A percentile compares a stretch with the other conserved stretches of the same genome.
phyloP scores from a whole-genome alignment of 306 rosid species.

The Corylus avellana region DNA sequence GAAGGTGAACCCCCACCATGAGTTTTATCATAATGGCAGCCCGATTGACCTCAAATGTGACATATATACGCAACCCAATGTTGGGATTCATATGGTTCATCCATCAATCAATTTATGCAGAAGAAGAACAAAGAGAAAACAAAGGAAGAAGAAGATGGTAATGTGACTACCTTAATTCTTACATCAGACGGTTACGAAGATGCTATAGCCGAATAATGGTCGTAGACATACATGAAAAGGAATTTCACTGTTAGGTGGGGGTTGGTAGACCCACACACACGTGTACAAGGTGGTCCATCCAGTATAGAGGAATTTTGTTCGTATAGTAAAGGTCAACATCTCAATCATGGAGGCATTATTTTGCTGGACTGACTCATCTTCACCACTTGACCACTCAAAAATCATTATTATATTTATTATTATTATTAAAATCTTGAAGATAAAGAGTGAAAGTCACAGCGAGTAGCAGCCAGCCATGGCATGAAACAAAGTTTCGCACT shows the following conservation, averaged over 20 bases:
- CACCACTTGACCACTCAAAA: slow-evolving; percentile 40
- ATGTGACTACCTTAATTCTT: background rate
- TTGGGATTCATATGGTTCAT: background rate
- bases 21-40: slow-evolving; percentile 2
- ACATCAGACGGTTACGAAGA: background rate
- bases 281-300: slow-evolving; percentile 70
- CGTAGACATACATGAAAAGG: background rate
- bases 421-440: slow-evolving; percentile 16
- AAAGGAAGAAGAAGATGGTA: background rate
- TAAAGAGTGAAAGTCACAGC: slow-evolving; percentile 9
- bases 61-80: slow-evolving; percentile 5
- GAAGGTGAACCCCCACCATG: background rate
- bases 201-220: slow-evolving; percentile 10
- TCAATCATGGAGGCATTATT: slow-evolving; percentile 70
- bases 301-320: slow-evolving; percentile 57
- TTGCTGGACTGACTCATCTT: slow-evolving; percentile 47
- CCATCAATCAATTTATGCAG: slow-evolving; percentile 20
- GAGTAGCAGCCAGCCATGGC: slow-evolving; percentile 14
- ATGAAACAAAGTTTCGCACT: slow-evolving; percentile 62
- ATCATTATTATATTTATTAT: slow-evolving; percentile 17
- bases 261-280: slow-evolving; percentile 71
- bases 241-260: slow-evolving; percentile 25
- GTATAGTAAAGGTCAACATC: slow-evolving; percentile 69
- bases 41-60: slow-evolving; percentile 11
- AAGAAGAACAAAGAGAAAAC: background rate